These are phyloP conservation scores for Xylaria sp. DNA, from an alignment of 2,329 filamentous ascomycete genomes.

Conservation along the genomic window DNA sequence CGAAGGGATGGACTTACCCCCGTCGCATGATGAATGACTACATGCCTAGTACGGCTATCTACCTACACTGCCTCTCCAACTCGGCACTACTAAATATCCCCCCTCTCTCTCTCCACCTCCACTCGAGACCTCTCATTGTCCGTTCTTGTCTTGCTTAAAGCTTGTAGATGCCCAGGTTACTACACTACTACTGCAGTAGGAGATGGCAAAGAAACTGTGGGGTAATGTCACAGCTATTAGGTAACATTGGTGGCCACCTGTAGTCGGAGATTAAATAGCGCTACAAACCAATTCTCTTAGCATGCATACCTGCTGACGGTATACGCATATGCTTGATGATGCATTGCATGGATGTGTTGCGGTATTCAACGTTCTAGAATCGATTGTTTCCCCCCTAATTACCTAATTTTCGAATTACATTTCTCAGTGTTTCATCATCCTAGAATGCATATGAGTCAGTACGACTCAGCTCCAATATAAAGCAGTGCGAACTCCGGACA, in stretches of 20 bases:
- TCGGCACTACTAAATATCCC: not conserved
- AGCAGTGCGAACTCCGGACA: not conserved
- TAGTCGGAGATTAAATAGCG: conserved; percentile 18
- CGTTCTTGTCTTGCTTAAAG: conserved; percentile 2
- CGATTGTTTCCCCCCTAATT: not conserved
- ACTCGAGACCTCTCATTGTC: conserved; percentile 10
- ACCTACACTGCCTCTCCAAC: conserved; percentile 16
- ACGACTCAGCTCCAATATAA: not conserved
- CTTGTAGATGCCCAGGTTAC: too few species aligned
- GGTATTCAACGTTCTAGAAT: not conserved
- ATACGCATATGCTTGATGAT: conserved; percentile 5
- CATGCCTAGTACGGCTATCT: not conserved
- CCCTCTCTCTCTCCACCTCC: conserved; percentile 5
- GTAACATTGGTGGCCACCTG: conserved; percentile 7
- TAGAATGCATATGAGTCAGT: not conserved
- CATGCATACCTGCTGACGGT: conserved; percentile 12
- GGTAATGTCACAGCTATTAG: conserved; percentile 23
- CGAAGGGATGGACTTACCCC: conserved; percentile 4
- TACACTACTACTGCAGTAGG: not conserved
- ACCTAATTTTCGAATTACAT: conserved; percentile 7
- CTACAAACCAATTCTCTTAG: not conserved
- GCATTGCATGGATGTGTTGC: conserved; percentile 7
- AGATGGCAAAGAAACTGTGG: conserved; percentile 20
- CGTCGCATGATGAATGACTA: conserved; percentile 14
- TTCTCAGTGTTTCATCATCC: not conserved